These are phyloP conservation scores for Fonsecaea multimorphosa DNA, from an alignment of 2,329 filamentous ascomycete genomes.

Conservation along the genomic window DNA sequence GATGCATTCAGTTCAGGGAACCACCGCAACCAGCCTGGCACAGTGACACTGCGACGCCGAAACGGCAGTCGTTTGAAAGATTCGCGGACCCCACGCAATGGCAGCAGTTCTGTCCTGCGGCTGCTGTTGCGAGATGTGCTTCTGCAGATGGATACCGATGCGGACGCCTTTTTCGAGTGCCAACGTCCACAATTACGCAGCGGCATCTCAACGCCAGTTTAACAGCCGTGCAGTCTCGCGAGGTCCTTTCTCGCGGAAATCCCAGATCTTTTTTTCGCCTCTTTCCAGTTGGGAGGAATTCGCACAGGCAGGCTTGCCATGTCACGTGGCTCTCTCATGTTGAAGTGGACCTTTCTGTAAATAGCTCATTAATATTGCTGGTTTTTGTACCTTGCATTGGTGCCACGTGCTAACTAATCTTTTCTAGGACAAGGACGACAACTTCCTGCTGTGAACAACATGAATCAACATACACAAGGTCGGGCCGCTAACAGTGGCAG, in stretches of 20 bases:
- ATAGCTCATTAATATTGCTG: constrained; percentile 6
- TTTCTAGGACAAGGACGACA: constrained; percentile 37
- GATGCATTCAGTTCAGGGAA: background rate
- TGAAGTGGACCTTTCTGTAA: constrained; percentile 3
- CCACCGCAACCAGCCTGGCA: background rate
- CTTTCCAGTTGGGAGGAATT: background rate
- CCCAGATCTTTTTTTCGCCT: background rate
- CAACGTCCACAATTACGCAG: background rate
- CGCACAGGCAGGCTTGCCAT: background rate
- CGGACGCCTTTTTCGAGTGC: background rate
- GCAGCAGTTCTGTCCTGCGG: background rate
- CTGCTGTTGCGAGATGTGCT: background rate
- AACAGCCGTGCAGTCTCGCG: background rate
- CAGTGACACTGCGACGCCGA: background rate
- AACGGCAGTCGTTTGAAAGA: background rate
- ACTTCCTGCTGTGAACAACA: constrained; percentile 34
- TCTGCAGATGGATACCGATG: background rate
- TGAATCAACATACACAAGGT: constrained; percentile 34
- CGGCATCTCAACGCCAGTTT: background rate
- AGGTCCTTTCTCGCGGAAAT: background rate
- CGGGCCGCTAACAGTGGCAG: constrained; percentile 33
- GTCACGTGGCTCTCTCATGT: background rate
- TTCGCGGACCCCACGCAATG: background rate
- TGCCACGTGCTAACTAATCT: constrained; percentile 11
- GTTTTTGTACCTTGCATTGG: constrained; percentile 2